Percentiles rank a stretch among this genome's conserved stretches.
phyloP scores from a whole-genome alignment of 1,139 yeast genomes.

The Arxiozyma bovina region DNA sequence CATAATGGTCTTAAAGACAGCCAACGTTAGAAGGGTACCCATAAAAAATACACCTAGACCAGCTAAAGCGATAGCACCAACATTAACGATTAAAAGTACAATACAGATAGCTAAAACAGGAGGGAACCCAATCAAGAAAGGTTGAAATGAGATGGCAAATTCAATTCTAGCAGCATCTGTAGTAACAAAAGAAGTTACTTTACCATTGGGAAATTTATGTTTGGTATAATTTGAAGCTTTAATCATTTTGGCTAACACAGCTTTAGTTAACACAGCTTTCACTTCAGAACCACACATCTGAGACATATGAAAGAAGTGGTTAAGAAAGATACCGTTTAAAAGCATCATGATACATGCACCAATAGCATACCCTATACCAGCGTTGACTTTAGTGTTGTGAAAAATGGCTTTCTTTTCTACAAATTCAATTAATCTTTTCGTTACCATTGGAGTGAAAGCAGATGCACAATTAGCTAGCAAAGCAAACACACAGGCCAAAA shows the following conservation, averaged over 20 bases:
- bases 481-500: slow-evolving; percentile 38
- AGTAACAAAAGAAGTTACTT: slow-evolving; percentile 64
- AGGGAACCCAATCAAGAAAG: slow-evolving; percentile 55
- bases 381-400: slow-evolving; percentile 31
- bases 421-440: slow-evolving; percentile 46
- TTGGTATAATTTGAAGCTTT: slow-evolving; percentile 51
- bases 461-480: slow-evolving; percentile 42
- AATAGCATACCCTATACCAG: slow-evolving; percentile 54
- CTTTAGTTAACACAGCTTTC: slow-evolving; percentile 57
- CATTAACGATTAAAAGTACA: slow-evolving; percentile 55
- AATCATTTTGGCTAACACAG: slow-evolving; percentile 58
- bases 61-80: slow-evolving; percentile 66
- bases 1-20: slow-evolving; percentile 37
- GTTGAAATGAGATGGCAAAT: slow-evolving; percentile 64
- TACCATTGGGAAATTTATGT: slow-evolving; percentile 54
- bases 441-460: slow-evolving; percentile 45
- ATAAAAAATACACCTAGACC: slow-evolving; percentile 50
- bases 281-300: slow-evolving; percentile 61
- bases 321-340: slow-evolving; percentile 44
- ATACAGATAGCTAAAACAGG: slow-evolving; percentile 52
- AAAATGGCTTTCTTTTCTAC: slow-evolving; percentile 35
- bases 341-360: slow-evolving; percentile 44
- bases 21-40: slow-evolving; percentile 27
- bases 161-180: slow-evolving; percentile 77
- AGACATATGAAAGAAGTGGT: slow-evolving; percentile 56